Evolutionary conservation across 1,284 basidiomycete species (phyloP), one percentile per base, ranked within the genome.

Genomic region (Puccinia brachypodii): DNA sequence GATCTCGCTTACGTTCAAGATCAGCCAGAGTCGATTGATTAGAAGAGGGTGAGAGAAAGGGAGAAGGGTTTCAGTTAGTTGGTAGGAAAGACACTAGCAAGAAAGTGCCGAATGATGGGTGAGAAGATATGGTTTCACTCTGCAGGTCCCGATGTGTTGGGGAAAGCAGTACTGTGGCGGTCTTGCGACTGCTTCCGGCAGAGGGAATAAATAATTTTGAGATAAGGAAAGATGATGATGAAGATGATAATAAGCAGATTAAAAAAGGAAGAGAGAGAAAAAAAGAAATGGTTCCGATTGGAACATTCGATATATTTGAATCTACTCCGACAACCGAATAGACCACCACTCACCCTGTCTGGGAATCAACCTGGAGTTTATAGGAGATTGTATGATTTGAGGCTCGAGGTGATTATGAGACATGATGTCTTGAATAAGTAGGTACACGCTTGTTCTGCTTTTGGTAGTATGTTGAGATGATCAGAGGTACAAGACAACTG

Each of bases 1-100:
- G 64, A 44, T 68, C 64, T 68, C 64, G 64, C 64, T 68, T 68
- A 68, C 64, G 22, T 68, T 68, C 64, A 68, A 68, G 64, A 68
- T 44, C 64, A 40, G 64, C 22, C 7, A 66, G 64, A 66, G 22
- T 42, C 9, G 31, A 22, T 7, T 28, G 8, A 64, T 6, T 0
- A 19, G 60, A 64, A 36, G 60, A 33, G 19, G 60, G 38, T 14
- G 31, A 16, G 38, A 14, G 60, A 38, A 64, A 36, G 11, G 33
- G 31, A 16, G n/a, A n/a, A n/a, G n/a, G n/a, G n/a, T 16, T 14
- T 22, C 33, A 64, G 31, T 64, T 36, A 64, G n/a, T 28, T 28
- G 56, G n/a, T n/a, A n/a, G n/a, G n/a, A n/a, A n/a, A 28, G 56
- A 3, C 13, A 7, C 8, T n/a, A 22, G 13, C 16, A 19, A 56